These are phyloP conservation scores for Globisporangium sylvaticum DNA, from an alignment of 352 stramenopile genomes.

Conservation along the genomic window DNA sequence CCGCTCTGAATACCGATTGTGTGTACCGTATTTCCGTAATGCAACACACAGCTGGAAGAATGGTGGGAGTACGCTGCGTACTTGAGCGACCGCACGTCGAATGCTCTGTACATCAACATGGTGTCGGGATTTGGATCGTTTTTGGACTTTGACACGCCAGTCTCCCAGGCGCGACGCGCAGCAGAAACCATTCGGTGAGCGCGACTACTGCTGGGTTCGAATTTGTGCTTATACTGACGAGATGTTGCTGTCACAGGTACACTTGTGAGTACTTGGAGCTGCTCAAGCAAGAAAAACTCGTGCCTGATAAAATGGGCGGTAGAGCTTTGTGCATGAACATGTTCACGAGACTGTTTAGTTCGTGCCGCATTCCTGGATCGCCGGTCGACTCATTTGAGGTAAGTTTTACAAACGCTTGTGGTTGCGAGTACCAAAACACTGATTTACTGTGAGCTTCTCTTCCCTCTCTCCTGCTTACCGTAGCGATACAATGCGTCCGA, in stretches of 20 bases:
- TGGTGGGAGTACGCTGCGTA: slow-evolving; percentile 93
- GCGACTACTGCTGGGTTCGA: slow-evolving; percentile 11
- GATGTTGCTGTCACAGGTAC: slow-evolving; percentile 30
- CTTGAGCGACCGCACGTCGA: slow-evolving; percentile 66
- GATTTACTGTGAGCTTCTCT: neutral
- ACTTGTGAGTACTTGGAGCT: slow-evolving; percentile 85
- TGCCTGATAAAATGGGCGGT: slow-evolving; percentile 85
- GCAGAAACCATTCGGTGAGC: slow-evolving; percentile 49
- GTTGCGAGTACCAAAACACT: too few species aligned
- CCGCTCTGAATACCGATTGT: too few species aligned
- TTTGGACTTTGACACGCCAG: slow-evolving; percentile 76
- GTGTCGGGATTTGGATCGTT: slow-evolving; percentile 94
- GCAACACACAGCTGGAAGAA: slow-evolving; percentile 72
- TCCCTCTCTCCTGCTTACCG: neutral
- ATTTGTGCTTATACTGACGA: slow-evolving; percentile 35
- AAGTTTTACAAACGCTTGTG: neutral
- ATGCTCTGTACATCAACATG: slow-evolving; percentile 93
- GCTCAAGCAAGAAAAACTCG: slow-evolving; percentile 77
- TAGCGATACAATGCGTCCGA: slow-evolving; percentile 31
- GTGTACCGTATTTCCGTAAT: too few species aligned
- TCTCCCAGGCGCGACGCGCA: slow-evolving; percentile 49
- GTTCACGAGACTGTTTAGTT: slow-evolving; percentile 87
- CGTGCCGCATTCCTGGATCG: slow-evolving; percentile 81
- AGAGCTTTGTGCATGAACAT: slow-evolving; percentile 88
- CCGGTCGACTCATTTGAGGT: slow-evolving; percentile 49